Conservation (phyloP, 192 early-diverging fungal genomes). For the Coemansia sp. region DNA sequence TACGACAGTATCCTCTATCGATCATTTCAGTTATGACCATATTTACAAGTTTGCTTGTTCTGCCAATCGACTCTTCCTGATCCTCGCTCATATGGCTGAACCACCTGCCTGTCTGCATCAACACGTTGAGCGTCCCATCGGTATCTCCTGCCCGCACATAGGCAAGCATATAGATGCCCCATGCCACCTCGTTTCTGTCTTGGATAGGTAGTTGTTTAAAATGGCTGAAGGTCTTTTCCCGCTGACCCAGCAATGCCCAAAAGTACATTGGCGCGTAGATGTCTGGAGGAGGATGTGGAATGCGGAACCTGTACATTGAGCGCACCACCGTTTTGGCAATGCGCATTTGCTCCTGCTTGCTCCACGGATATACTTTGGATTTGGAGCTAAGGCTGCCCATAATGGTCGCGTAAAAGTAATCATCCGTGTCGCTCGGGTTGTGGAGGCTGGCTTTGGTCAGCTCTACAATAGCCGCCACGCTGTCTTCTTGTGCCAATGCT, state of each 20-base stretch:
- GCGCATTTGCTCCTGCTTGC: not conserved
- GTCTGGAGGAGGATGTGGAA: constrained; percentile 14
- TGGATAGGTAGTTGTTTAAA: constrained; percentile 6
- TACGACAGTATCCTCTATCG: not conserved
- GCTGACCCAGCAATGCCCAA: constrained; percentile 23
- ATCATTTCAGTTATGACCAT: constrained; percentile 27
- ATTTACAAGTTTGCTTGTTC: constrained; percentile 30
- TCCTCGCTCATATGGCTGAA: not conserved
- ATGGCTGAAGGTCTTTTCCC: not conserved
- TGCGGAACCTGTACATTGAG: constrained; percentile 11
- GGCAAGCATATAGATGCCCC: constrained; percentile 40
- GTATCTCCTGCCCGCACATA: constrained; percentile 13
- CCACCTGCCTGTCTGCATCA: constrained; percentile 19
- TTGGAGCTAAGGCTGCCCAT: constrained; percentile 17
- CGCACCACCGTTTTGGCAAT: constrained; percentile 20
- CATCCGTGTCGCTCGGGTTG: not conserved
- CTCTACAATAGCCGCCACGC: constrained; percentile 23
- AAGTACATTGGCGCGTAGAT: constrained; percentile 25
- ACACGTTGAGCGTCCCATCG: constrained; percentile 11
- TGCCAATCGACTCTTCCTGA: not conserved
- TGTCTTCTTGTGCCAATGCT: constrained; percentile 11
- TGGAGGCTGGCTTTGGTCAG: constrained; percentile 8
- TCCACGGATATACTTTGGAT: too few species aligned
- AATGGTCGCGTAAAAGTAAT: constrained; percentile 31
- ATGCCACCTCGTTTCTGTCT: constrained; percentile 11